Evolutionary conservation across 345 rosid genomes (phyloP), one percentile per base, ranked within the genome.

Genomic region (Arabidopsis suecica): DNA sequence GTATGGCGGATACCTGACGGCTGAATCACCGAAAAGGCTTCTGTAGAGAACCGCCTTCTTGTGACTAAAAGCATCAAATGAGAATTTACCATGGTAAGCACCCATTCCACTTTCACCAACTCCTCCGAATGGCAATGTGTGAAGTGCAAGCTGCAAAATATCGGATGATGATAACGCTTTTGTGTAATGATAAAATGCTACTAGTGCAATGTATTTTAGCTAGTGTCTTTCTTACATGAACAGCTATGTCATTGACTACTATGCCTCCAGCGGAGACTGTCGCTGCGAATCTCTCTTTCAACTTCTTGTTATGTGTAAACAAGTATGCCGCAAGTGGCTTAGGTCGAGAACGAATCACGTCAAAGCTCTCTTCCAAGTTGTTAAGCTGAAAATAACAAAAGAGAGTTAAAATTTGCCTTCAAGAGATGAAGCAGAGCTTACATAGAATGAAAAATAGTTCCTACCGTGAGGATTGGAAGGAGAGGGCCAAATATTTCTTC

Each of bases 401-500:
- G 1, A 60, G 11, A 59, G 32, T 28, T 71, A 41, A 20, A 30
- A 18, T 28, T 36, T 48, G 6, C 25, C 57, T 28, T 68, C 18
- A 22, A 57, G 61, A 62, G 69, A 73, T 38, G 40, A 53, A 36
- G 1, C 45, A 64, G 68, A 58, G 73, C 22, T 3, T 53, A 3
- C 4, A n/a, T 9, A 50, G 16, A 78, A 7, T 23, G 9, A 6
- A 7, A 13, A 68, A 20, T 45, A 57, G 54, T 69, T 54, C 77
- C 20, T 84, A 95, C 98, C 37, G 74, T 80, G 69, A 90, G 50
- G 71, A 95, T 85, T 65, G 99, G 99, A 79, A 95, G 98, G 77
- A 95, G 74, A 20, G 99, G 99, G 54, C 99, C 99, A 82, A 92
- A 95, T 55, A 95, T 92, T 84, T 92, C 99, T 67, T 95, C 97